phyloP scores from a whole-genome alignment of 2,329 filamentous ascomycete genomes.

The Aplosporella prunicola region DNA sequence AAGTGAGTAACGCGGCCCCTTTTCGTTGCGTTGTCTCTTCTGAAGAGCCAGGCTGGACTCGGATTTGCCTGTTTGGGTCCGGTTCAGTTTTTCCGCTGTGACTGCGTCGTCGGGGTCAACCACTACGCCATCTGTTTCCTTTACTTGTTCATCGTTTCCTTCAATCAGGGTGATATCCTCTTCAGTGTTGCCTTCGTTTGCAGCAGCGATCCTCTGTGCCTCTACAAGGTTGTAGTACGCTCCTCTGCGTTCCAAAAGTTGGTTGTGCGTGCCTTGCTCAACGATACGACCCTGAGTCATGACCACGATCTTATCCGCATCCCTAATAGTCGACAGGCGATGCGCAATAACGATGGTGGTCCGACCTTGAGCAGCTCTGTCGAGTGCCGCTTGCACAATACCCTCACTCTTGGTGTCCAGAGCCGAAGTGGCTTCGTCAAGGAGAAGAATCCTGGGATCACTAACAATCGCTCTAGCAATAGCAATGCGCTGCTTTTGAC shows the following conservation, averaged over 20 bases:
- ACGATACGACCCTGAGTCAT: constrained; percentile 70
- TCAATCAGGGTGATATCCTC: constrained; percentile 27
- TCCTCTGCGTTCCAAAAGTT: constrained; percentile 57
- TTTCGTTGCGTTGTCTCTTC: constrained; percentile 39
- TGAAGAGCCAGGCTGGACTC: constrained; percentile 63
- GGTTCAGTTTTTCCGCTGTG: constrained; percentile 48
- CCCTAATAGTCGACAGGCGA: constrained; percentile 79
- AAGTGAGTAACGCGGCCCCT: constrained; percentile 53
- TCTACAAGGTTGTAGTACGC: constrained; percentile 76
- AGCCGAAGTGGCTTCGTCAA: constrained; percentile 86
- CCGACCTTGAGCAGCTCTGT: constrained; percentile 68
- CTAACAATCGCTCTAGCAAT: constrained; percentile 80
- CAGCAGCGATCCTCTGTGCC: constrained; percentile 67
- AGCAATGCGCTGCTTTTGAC: constrained; percentile 88
- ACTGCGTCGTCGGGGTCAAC: constrained; percentile 54
- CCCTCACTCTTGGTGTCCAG: constrained; percentile 88
- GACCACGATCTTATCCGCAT: constrained; percentile 87
- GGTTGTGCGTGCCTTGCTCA: constrained; percentile 77
- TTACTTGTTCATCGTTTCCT: constrained; percentile 25
- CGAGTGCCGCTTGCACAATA: constrained; percentile 80
- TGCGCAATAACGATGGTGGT: constrained; percentile 93
- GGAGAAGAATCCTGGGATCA: constrained; percentile 75
- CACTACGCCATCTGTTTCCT: constrained; percentile 23
- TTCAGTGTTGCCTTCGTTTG: constrained; percentile 48
- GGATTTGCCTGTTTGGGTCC: constrained; percentile 43